Percentiles rank a stretch among this genome's conserved stretches.
Evolutionary conservation across 2,329 filamentous ascomycete genomes (phyloP).

Genomic region (Fusarium mexicanum): DNA sequence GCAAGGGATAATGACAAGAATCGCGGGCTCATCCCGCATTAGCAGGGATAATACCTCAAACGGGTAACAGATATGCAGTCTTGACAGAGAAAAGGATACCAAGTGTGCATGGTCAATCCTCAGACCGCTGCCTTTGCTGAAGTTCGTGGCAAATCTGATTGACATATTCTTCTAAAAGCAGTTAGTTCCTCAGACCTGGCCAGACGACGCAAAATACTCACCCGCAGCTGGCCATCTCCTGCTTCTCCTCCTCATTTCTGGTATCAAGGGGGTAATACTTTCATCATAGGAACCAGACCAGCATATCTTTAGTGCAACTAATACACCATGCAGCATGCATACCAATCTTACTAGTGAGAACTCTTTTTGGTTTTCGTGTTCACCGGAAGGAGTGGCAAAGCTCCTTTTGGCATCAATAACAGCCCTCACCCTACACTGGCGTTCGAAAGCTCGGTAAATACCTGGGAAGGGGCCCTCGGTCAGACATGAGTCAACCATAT

Average conservation of each 20-base stretch:
- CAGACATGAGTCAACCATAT: not conserved
- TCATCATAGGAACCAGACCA: accelerated
- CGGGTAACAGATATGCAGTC: accelerated
- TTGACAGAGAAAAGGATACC: not conserved
- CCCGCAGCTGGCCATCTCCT: not conserved
- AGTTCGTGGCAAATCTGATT: not conserved
- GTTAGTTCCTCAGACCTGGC: too few relatives aligned
- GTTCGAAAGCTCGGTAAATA: not conserved
- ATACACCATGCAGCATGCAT: not conserved
- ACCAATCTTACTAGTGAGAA: not conserved
- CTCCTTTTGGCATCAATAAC: accelerated
- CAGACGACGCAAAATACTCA: not conserved
- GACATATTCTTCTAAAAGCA: not conserved
- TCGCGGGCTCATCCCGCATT: accelerated
- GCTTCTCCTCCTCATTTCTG: not conserved
- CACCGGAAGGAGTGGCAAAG: accelerated
- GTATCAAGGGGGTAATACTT: accelerated
- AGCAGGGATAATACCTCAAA: accelerated
- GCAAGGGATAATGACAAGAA: not conserved
- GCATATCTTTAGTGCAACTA: too few relatives aligned
- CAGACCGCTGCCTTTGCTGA: not conserved
- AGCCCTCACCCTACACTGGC: not conserved
- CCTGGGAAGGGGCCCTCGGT: accelerated
- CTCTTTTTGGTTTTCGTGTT: accelerated
- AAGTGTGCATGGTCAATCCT: not conserved